These are phyloP conservation scores for Amanita inopinata DNA, from an alignment of 768 basidiomycete species.

Conservation along the genomic window DNA sequence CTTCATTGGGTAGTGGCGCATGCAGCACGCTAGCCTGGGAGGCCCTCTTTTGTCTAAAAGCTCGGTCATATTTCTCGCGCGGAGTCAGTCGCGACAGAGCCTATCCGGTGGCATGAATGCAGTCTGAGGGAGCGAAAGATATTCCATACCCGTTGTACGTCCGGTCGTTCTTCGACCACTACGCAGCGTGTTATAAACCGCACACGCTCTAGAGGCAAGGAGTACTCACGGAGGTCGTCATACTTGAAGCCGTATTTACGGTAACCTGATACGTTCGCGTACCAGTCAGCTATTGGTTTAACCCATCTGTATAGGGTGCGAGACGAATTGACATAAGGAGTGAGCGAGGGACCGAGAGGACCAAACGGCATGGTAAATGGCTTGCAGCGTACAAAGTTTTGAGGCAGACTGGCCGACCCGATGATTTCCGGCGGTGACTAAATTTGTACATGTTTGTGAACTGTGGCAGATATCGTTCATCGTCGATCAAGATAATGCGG, in stretches of 20 bases:
- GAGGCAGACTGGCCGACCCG: conserved; percentile 10
- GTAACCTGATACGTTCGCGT: conserved; percentile 74
- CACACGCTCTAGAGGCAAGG: conserved; percentile 10
- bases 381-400: conserved; percentile 9
- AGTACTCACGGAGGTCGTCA: conserved; percentile 82
- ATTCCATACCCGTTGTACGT: conserved; percentile 64
- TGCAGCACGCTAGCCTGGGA: conserved; percentile 75
- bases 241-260: conserved; percentile 84
- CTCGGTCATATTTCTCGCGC: conserved; percentile 80
- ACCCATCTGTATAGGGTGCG: conserved; percentile 58
- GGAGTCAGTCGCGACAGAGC: conserved; percentile 76
- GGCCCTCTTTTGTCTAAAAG: conserved; percentile 80
- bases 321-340: conserved; percentile 63
- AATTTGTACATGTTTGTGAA: conserved; percentile 8
- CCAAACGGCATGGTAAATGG: conserved; percentile 34
- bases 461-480: conserved; percentile 2
- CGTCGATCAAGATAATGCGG: conserved; percentile 2
- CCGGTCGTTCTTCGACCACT: conserved; percentile 69
- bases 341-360: conserved; percentile 66
- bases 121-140: background rate
- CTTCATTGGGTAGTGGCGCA: conserved; percentile 65
- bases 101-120: conserved; percentile 28
- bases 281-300: conserved; percentile 76
- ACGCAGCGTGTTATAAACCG: conserved; percentile 14
- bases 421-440: conserved; percentile 9